These are phyloP conservation scores for Dalechampia spathulata DNA, from an alignment of 441 rosid species.

Conservation along the genomic window DNA sequence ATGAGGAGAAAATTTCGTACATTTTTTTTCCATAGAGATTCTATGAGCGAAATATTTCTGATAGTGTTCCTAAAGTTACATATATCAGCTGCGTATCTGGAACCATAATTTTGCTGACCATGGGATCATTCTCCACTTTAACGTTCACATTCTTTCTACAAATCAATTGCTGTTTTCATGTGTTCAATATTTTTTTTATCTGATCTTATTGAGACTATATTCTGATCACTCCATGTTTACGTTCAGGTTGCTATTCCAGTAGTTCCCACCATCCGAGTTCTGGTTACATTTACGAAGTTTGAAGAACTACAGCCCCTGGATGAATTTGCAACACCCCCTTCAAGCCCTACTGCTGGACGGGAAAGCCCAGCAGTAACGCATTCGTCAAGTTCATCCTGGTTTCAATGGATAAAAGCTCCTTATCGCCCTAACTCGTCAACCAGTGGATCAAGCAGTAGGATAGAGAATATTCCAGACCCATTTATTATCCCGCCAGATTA, in stretches of 20 bases:
- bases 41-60: too few species aligned
- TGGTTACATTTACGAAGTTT: conserved; percentile 89
- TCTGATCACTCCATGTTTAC: not conserved
- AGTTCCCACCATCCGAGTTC: conserved; percentile 89
- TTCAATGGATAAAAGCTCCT: conserved; percentile 95
- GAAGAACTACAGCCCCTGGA: conserved; percentile 86
- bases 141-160: not conserved
- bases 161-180: not conserved
- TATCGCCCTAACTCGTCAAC: conserved; percentile 49
- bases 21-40: too few species aligned
- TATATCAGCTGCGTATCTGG: too few species aligned
- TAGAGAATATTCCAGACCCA: conserved; percentile 68
- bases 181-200: not conserved
- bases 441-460: conserved; percentile 41
- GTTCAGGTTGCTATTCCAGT: conserved; percentile 96
- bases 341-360: conserved; percentile 61
- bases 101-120: too few species aligned
- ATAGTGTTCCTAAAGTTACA: too few species aligned
- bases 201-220: not conserved
- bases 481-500: conserved; percentile 77
- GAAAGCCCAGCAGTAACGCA: conserved; percentile 50
- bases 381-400: conserved; percentile 77
- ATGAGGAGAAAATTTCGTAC: too few species aligned
- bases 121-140: too few species aligned
- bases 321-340: conserved; percentile 91